Conservation (phyloP, 2,329 filamentous ascomycete genomes). For the Sclerotinia borealis region DNA sequence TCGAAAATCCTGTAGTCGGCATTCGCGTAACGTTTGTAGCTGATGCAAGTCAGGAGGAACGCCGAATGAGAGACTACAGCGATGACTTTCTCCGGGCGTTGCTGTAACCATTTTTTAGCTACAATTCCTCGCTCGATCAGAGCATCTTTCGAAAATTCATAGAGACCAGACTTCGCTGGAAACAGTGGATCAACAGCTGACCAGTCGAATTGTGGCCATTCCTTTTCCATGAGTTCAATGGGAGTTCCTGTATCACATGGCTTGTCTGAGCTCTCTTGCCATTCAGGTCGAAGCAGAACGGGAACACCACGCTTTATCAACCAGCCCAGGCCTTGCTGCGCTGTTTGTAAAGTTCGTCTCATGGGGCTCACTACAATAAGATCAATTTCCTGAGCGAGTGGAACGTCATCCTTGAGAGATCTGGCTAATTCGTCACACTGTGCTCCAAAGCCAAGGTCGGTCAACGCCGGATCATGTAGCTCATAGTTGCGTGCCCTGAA, state of each 20-base stretch:
- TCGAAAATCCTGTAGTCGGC: constrained; percentile 32
- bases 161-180: constrained; percentile 29
- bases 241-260: constrained; percentile 31
- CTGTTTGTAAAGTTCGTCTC: constrained; percentile 30
- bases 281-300: constrained; percentile 28
- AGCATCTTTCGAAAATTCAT: constrained; percentile 24
- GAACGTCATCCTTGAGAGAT: constrained; percentile 25
- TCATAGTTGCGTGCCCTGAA: constrained; percentile 23
- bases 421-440: constrained; percentile 25
- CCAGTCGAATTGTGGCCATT: constrained; percentile 33
- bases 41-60: constrained; percentile 28
- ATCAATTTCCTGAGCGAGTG: constrained; percentile 28
- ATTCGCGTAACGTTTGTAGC: constrained; percentile 27
- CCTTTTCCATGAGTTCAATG: constrained; percentile 24
- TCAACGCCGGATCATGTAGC: constrained; percentile 25
- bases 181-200: constrained; percentile 28
- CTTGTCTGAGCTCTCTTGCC: constrained; percentile 31
- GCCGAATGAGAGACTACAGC: constrained; percentile 31
- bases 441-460: constrained; percentile 20
- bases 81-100: constrained; percentile 31
- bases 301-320: constrained; percentile 29
- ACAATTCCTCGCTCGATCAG: constrained; percentile 25
- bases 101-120: constrained; percentile 27
- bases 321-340: constrained; percentile 29
- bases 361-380: constrained; percentile 33